phyloP scores from a whole-genome alignment of 2,329 filamentous ascomycete genomes.

The Colletotrichum camelliae region DNA sequence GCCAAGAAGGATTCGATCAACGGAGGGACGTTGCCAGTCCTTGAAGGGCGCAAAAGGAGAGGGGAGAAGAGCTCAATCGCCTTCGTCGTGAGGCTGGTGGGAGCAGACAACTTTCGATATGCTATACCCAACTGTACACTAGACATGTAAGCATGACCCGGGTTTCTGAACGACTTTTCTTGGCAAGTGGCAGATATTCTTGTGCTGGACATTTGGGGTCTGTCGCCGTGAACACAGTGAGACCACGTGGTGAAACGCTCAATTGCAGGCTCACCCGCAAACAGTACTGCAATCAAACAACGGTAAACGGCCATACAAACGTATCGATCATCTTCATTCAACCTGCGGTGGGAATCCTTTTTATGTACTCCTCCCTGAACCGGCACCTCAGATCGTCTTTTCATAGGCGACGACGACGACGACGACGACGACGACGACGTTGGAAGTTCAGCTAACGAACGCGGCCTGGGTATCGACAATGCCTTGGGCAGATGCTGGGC shows the following conservation, averaged over 20 bases:
- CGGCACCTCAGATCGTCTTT: not conserved
- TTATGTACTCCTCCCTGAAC: not conserved
- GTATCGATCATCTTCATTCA: not conserved
- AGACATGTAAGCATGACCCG: conserved; percentile 14
- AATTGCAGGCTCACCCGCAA: not conserved
- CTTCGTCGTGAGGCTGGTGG: not conserved
- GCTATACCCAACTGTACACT: conserved; percentile 24
- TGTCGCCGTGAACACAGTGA: not conserved
- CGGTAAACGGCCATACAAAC: not conserved
- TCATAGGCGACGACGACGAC: not conserved
- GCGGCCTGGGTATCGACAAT: not conserved
- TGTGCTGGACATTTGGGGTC: not conserved
- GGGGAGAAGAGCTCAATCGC: not conserved
- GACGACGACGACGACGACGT: too few relatives aligned
- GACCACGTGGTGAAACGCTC: not conserved
- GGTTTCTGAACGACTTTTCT: not conserved
- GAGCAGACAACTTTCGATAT: conserved; percentile 1
- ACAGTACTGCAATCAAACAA: not conserved
- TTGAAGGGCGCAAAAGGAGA: not conserved
- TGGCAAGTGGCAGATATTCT: not conserved
- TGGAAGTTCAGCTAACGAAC: not conserved
- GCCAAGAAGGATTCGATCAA: not conserved
- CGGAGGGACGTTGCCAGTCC: not conserved
- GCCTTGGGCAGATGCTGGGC: not conserved
- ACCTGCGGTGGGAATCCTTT: not conserved